Base-by-base conservation (phyloP, 768 basidiomycete species). In the Tylopilus felleus region DNA sequence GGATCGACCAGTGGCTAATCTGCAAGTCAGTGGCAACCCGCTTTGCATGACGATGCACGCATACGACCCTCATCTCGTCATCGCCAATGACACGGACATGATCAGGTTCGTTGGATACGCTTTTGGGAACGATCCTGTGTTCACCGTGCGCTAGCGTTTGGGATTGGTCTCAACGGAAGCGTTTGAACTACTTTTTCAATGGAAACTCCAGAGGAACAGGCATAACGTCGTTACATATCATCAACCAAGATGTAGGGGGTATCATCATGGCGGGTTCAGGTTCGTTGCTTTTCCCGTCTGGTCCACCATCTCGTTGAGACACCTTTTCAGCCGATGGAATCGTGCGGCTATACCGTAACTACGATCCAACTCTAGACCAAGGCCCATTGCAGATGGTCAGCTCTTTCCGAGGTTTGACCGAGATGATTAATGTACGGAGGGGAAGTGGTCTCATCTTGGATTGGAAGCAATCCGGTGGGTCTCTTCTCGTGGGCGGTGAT, bases 181-280 rank as follows among this genome's bases (percentile, higher is more conserved):
- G 85, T 25, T 65, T 98, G 51, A 87, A 85, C 56, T 80, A 83
- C 52, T 98, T 98, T 74, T 87, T 82, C 64, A 98, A 98, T 61
- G 93, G 91, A 44, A 94, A 95, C 66, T 81, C 87, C 1, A 77
- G 74, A 51, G 88, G 88, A 33, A 89, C 88, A 5, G 86, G 82
- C 51, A 90, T 98, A 53, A 95, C 97, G 0, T 86, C 90, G 2
- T 73, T 98, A 21, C 84, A 93, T 51, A 86, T 98, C 65, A 92
- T 98, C 69, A 98, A 99, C 67, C 92, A 99, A 71, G 93, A 97
- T 53, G 88, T 93, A 14, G 89, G 91, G 9, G 93, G 93, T 1
- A 85, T 98, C 42, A 83, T 98, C 49, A 70, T 98, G 50, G 87
- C 89, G 25, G 93, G 86, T 5, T 89, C 96, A 57, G 83, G 93